Base-by-base conservation (phyloP, 495 filamentous ascomycete genomes). In the Extremus antarcticus region DNA sequence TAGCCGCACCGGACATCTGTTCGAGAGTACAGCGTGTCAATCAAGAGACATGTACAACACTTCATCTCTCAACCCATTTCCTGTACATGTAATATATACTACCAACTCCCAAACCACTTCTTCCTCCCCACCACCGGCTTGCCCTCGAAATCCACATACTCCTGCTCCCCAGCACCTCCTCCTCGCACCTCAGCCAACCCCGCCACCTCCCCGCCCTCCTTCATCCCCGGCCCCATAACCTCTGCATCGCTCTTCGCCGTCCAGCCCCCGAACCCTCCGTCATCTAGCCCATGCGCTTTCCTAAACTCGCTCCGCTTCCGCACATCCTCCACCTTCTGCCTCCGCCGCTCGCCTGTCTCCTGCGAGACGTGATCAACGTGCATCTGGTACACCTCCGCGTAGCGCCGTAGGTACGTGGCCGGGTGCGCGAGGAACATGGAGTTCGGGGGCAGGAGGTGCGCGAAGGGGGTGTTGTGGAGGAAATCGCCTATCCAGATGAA, bases 281-380 rank as follows among this genome's bases (percentile, higher is more conserved):
- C 70, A 43, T 84, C 82, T 63, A 91, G 24, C 9, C 88, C 89
- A 76, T 95, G 88, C 50, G 86, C 88, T 72, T 84, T 78, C 47
- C 87, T 81, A 68, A 86, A 96, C 68, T 83, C 77, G 43, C 73
- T 72, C 57, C 90, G 74, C 79, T 94, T 92, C 66, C 79, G 72
- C 35, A 86, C 83, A 71, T 96, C 90, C 39, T 92, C 86, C 54
- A 84, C 70, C 29, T 79, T 77, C 56, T 74, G 73, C 53, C 76
- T 71, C 39, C 89, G 76, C 72, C 78, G 78, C 68, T 87, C 85
- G 22, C 76, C 73, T 35, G 82, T 81, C 55, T 79, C 66, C 57
- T 76, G 75, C 2, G 82, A 78, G 21, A 71, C 76, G 66, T 84
- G 78, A 54, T 77, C 75, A 58, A 82, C 76, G 63, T 88, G 78